Evolutionary conservation across 2,329 filamentous ascomycete genomes (phyloP).

Genomic region (Penicillium sp.): DNA sequence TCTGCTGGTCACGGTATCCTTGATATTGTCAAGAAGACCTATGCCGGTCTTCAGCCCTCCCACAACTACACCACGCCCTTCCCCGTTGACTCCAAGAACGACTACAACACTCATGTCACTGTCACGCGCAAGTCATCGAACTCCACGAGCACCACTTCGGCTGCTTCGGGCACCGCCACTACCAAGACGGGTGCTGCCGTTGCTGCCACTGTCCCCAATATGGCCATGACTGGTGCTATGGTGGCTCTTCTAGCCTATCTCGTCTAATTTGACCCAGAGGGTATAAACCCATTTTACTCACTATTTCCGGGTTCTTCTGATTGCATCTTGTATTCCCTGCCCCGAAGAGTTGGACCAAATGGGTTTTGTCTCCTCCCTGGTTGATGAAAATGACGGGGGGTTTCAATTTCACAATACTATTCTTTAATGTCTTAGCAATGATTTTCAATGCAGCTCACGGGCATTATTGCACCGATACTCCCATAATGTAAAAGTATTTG

Average conservation of each 20-base stretch:
- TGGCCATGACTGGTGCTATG: slow-evolving; percentile 14
- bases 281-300: neutral
- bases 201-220: slow-evolving; percentile 7
- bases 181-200: slow-evolving; percentile 11
- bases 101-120: slow-evolving; percentile 29
- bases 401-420: neutral
- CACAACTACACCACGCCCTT: slow-evolving; percentile 38
- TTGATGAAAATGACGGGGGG: neutral
- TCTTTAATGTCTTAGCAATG: slow-evolving; percentile 3
- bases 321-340: neutral
- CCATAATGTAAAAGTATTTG: neutral
- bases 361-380: neutral
- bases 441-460: neutral
- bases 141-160: slow-evolving; percentile 7
- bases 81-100: slow-evolving; percentile 14
- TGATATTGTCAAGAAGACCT: slow-evolving; percentile 33
- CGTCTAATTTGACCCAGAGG: slow-evolving; percentile 10
- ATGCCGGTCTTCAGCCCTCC: slow-evolving; percentile 22
- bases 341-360: no score
- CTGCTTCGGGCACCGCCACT: slow-evolving; percentile 11
- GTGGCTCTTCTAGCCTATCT: slow-evolving; percentile 14
- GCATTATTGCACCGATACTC: neutral
- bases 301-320: neutral
- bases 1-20: slow-evolving; percentile 38
- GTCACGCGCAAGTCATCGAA: slow-evolving; percentile 22